Conservation (phyloP, 2,329 filamentous ascomycete species). For the Juglanconis sp. region DNA sequence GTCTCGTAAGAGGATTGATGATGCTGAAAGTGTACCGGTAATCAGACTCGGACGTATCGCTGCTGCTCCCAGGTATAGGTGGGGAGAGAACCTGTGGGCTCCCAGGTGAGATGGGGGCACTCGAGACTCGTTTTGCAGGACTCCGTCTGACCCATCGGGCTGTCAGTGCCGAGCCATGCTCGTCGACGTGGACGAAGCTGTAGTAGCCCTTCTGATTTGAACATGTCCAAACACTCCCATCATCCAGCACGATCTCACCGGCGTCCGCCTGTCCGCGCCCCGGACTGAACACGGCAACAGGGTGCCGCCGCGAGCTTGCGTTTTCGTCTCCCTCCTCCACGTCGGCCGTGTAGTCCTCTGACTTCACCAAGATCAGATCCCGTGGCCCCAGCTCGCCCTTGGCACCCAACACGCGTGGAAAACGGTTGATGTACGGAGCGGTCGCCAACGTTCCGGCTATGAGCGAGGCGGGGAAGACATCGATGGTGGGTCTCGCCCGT, state of each 20-base stretch:
- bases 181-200: conserved; percentile 62
- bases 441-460: conserved; percentile 55
- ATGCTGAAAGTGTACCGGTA: conserved; percentile 69
- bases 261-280: conserved; percentile 48
- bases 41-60: conserved; percentile 21
- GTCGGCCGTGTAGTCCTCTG: conserved; percentile 58
- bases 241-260: conserved; percentile 64
- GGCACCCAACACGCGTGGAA: conserved; percentile 61
- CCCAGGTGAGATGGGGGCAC: conserved; percentile 8
- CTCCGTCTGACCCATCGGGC: conserved; percentile 66
- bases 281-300: conserved; percentile 69
- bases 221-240: conserved; percentile 58
- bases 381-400: conserved; percentile 63
- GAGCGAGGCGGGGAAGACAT: conserved; percentile 68
- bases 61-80: conserved; percentile 22
- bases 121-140: conserved; percentile 25
- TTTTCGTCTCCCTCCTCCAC: conserved; percentile 38
- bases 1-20: conserved; percentile 64
- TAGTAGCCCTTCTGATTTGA: conserved; percentile 56
- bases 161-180: conserved; percentile 55
- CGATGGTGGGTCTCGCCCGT: conserved; percentile 65
- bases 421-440: conserved; percentile 56
- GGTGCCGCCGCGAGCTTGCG: conserved; percentile 32
- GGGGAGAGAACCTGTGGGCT: neutral
- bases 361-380: conserved; percentile 70